Conservation (phyloP, 2,329 filamentous ascomycete species). For the Didymella sp. region DNA sequence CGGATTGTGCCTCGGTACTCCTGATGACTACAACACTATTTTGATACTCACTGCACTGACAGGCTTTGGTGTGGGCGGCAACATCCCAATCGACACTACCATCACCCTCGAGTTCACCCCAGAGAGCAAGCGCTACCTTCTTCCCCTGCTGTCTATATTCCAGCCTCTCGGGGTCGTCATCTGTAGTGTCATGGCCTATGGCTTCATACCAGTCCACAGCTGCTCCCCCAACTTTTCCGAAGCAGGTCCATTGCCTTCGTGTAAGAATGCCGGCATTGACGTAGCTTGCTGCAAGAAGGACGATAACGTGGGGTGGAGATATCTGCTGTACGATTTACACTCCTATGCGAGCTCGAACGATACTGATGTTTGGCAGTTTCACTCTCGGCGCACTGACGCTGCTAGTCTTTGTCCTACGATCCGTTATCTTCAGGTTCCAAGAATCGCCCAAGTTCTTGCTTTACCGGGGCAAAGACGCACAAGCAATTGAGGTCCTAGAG, state of each 20-base stretch:
- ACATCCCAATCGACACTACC: constrained; percentile 64
- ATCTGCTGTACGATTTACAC: constrained; percentile 37
- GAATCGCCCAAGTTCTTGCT: constrained; percentile 68
- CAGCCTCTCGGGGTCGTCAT: constrained; percentile 64
- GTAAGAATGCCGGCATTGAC: constrained; percentile 45
- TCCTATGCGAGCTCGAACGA: too few relatives aligned
- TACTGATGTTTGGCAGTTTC: constrained; percentile 27
- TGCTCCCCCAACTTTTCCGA: constrained; percentile 61
- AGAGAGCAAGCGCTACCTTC: constrained; percentile 59
- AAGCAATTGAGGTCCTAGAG: constrained; percentile 57
- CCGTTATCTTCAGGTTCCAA: constrained; percentile 62
- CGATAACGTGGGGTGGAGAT: constrained; percentile 56
- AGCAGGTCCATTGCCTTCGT: constrained; percentile 54
- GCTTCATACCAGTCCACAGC: constrained; percentile 60
- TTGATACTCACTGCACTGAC: constrained; percentile 62
- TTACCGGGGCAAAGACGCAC: constrained; percentile 59
- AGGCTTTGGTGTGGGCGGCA: constrained; percentile 61
- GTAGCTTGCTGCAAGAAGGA: constrained; percentile 47
- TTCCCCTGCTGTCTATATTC: constrained; percentile 62
- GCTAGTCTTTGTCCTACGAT: constrained; percentile 59
- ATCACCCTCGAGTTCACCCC: constrained; percentile 65
- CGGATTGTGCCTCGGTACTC: constrained; percentile 60
- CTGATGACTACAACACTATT: constrained; percentile 59
- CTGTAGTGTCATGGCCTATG: constrained; percentile 60
- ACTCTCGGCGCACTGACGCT: constrained; percentile 52